These are phyloP conservation scores for Malbranchea cinnamomea DNA, from an alignment of 2,329 filamentous ascomycete genomes.

Conservation along the genomic window DNA sequence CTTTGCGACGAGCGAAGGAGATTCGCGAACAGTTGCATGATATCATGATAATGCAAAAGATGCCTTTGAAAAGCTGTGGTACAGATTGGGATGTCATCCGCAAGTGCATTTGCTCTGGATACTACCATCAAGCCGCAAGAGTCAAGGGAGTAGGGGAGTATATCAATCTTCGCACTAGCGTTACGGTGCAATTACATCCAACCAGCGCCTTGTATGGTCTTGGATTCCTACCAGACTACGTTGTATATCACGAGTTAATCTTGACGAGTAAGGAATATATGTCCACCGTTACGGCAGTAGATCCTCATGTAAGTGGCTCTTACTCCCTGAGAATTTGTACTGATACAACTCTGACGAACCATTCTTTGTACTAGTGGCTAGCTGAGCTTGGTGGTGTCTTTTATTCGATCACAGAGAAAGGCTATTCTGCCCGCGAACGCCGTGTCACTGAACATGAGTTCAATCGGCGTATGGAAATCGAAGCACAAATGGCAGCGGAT, in stretches of 20 bases:
- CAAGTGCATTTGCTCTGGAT: slow-evolving; percentile 92
- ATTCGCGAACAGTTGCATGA: slow-evolving; percentile 86
- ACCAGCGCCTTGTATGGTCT: slow-evolving; percentile 85
- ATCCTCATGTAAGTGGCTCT: slow-evolving; percentile 61
- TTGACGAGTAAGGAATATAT: slow-evolving; percentile 96
- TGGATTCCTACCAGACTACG: slow-evolving; percentile 89
- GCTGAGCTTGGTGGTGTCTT: slow-evolving; percentile 94
- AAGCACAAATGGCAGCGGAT: slow-evolving; percentile 80
- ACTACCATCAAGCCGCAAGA: slow-evolving; percentile 94
- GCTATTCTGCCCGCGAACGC: slow-evolving; percentile 76
- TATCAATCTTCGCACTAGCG: slow-evolving; percentile 86
- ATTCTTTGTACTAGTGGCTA: slow-evolving; percentile 48
- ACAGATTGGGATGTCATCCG: slow-evolving; percentile 95
- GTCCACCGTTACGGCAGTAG: slow-evolving; percentile 88
- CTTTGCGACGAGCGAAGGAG: slow-evolving; percentile 77
- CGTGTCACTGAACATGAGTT: slow-evolving; percentile 82
- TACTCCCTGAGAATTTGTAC: slow-evolving; percentile 1
- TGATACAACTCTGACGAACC: slow-evolving; percentile 1
- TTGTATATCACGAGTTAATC: slow-evolving; percentile 95
- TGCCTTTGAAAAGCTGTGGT: slow-evolving; percentile 73
- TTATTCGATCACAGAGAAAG: slow-evolving; percentile 95
- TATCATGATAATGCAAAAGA: slow-evolving; percentile 88
- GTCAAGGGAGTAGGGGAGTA: slow-evolving; percentile 96
- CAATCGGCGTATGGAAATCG: slow-evolving; percentile 83
- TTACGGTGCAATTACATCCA: slow-evolving; percentile 86